Evolutionary conservation across 2,329 filamentous ascomycete genomes (phyloP).

Genomic region (Cordyceps tenuipes): DNA sequence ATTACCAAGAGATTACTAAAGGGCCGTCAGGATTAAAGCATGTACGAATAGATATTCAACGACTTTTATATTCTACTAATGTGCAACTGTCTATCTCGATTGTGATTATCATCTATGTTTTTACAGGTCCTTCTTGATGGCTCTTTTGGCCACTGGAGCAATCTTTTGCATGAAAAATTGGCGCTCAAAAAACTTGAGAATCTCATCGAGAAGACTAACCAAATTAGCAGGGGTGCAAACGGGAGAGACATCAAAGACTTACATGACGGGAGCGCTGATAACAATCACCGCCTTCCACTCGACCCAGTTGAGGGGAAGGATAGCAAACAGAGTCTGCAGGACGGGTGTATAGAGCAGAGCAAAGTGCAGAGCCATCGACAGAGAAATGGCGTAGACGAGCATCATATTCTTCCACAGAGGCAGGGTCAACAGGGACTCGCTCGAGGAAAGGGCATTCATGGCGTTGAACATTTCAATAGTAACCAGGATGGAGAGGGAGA

Average conservation of each 20-base stretch:
- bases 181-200: constrained; percentile 71
- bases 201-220: constrained; percentile 68
- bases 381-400: constrained; percentile 84
- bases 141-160: constrained; percentile 28
- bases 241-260: constrained; percentile 35
- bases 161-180: constrained; percentile 52
- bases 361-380: constrained; percentile 95
- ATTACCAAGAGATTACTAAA: constrained; percentile 98
- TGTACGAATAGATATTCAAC: constrained; percentile 13
- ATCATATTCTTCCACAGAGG: constrained; percentile 99
- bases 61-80: constrained; percentile 15
- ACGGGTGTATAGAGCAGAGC: constrained; percentile 86
- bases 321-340: constrained; percentile 81
- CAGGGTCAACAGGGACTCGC: constrained; percentile 85
- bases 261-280: constrained; percentile 90
- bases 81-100: constrained; percentile 7
- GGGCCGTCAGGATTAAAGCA: constrained; percentile 78
- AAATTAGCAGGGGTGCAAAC: constrained; percentile 17
- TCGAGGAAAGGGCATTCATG: constrained; percentile 94
- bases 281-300: constrained; percentile 90
- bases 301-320: constrained; percentile 71
- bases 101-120: constrained; percentile 17
- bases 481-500: constrained; percentile 85
- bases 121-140: constrained; percentile 48
- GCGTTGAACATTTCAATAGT: constrained; percentile 99